Evolutionary conservation across 2,329 filamentous ascomycete genomes (phyloP), one percentile per base, ranked within the genome.

Genomic region (Tolypocladium amazonense): DNA sequence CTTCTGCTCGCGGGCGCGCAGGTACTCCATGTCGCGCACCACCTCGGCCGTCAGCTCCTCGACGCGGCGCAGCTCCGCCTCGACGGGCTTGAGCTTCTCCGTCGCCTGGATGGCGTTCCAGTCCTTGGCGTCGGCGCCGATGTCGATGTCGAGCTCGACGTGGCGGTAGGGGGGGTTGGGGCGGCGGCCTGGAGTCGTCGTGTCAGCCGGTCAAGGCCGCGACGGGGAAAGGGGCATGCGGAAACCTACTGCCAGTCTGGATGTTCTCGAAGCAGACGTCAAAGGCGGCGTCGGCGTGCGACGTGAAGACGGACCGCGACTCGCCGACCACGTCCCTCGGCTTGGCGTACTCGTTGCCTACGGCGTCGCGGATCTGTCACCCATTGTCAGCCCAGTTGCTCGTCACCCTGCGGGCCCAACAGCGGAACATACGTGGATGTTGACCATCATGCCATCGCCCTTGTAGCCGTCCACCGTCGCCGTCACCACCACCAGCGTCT

Each of bases 71-170:
- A 99, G 84, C 75, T 97, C 94, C 23, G 90, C 92, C 79, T 99
- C 94, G 68, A 97, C 86, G 56, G 94, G 94, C 84, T 96, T 96
- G 68, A 99, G 87, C 82, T 97, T 97, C 84, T 99, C 94, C 64
- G 88, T 89, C 60, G 91, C 91, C 78, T 97, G 92, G 73, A 97
- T 95, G 67, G 91, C 91, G 65, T 88, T 92, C 94, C 94, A 99
- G 79, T 99, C 94, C 76, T 96, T 96, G 65, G 94, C 94, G 75
- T 97, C 92, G 75, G 92, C 92, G 69, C 92, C 92, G 69, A 97
- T 96, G 75, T 97, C 92, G 72, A 97, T 89, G 76, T 96, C 92
- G 69, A 97, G 88, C 78, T 96, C 92, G 66, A 97, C 77, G 73
- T 88, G 83, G 65, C 92, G 89, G 71, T 74, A 78, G 57, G 85